Percentiles rank a stretch among this genome's conserved stretches.
Conservation (phyloP, 2,329 filamentous ascomycete species). For the Aureobasidium namibiae region DNA sequence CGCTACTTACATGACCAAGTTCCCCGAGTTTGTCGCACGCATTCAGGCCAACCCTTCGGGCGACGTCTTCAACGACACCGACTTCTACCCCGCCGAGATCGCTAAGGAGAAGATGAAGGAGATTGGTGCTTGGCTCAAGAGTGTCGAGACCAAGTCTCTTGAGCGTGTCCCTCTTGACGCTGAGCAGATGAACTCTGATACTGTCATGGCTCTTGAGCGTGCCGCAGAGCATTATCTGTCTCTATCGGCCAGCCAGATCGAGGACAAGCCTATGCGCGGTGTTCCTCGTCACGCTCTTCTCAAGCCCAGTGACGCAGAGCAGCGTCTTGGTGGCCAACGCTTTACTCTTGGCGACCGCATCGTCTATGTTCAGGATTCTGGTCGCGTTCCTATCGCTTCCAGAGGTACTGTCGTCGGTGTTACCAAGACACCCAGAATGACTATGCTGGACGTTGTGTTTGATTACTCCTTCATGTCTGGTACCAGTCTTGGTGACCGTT, state of each 20-base stretch:
- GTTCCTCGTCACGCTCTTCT: constrained; percentile 82
- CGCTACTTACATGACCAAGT: constrained; percentile 81
- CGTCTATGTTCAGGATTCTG: constrained; percentile 85
- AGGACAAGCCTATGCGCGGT: constrained; percentile 63
- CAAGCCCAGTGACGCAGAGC: constrained; percentile 92
- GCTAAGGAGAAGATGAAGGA: constrained; percentile 82
- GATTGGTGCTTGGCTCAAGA: constrained; percentile 88
- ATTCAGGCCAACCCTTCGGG: constrained; percentile 79
- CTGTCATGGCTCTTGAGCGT: constrained; percentile 71
- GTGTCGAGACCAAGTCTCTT: constrained; percentile 81
- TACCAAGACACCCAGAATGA: constrained; percentile 73
- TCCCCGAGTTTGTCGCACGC: constrained; percentile 89
- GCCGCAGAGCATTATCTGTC: constrained; percentile 59
- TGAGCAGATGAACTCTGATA: constrained; percentile 86
- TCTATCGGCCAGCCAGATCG: constrained; percentile 41
- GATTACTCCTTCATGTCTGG: constrained; percentile 96
- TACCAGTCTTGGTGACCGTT: constrained; percentile 81
- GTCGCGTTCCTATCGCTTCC: constrained; percentile 87
- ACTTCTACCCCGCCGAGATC: constrained; percentile 69
- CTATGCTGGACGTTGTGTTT: constrained; percentile 85
- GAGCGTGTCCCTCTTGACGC: constrained; percentile 94
- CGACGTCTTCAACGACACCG: constrained; percentile 73
- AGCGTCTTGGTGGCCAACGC: constrained; percentile 74
- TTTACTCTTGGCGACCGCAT: constrained; percentile 85
- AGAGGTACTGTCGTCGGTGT: constrained; percentile 92